Conservation (phyloP, 371 early-diverging fungal species). For the Paraphysoderma sedebokerense region DNA sequence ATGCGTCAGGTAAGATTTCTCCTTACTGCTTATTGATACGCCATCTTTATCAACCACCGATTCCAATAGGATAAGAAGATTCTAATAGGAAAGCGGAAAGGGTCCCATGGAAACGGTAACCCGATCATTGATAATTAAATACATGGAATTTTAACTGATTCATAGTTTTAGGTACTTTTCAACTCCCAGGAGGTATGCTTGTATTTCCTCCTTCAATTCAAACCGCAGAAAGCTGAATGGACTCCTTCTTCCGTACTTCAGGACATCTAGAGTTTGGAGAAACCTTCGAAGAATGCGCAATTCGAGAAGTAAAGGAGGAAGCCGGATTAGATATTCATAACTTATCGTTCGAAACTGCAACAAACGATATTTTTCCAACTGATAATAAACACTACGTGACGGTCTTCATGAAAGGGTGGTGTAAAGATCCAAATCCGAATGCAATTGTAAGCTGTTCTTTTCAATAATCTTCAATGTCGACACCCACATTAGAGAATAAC, state of each 20-base stretch:
- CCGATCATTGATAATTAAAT: background rate
- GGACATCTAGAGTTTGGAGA: slow-evolving; percentile 44
- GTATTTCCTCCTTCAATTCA: too few relatives aligned
- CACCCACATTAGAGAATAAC: too few relatives aligned
- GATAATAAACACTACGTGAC: slow-evolving; percentile 42
- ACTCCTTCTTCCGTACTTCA: slow-evolving; percentile 2
- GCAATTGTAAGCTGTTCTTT: slow-evolving; percentile 5
- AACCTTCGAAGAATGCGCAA: slow-evolving; percentile 35
- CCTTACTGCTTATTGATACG: too few relatives aligned
- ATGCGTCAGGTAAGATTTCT: too few relatives aligned
- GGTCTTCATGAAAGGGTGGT: slow-evolving; percentile 29
- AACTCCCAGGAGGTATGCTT: slow-evolving; percentile 33
- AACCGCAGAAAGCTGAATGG: background rate
- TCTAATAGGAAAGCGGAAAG: slow-evolving; percentile 34
- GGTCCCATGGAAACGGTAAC: slow-evolving; percentile 39
- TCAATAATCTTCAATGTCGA: too few relatives aligned
- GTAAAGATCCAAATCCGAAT: slow-evolving; percentile 3
- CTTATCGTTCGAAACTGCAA: slow-evolving; percentile 22
- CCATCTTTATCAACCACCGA: slow-evolving; percentile 14
- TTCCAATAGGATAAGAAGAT: slow-evolving; percentile 12
- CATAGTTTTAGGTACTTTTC: slow-evolving; percentile 19
- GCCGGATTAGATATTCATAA: slow-evolving; percentile 22
- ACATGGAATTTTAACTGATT: background rate
- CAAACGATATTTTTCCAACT: slow-evolving; percentile 32
- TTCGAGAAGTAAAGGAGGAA: slow-evolving; percentile 37